Percentiles rank a stretch among this genome's conserved stretches.
phyloP scores from a whole-genome alignment of 164 flowering plant species.

The Stephania japonica region DNA sequence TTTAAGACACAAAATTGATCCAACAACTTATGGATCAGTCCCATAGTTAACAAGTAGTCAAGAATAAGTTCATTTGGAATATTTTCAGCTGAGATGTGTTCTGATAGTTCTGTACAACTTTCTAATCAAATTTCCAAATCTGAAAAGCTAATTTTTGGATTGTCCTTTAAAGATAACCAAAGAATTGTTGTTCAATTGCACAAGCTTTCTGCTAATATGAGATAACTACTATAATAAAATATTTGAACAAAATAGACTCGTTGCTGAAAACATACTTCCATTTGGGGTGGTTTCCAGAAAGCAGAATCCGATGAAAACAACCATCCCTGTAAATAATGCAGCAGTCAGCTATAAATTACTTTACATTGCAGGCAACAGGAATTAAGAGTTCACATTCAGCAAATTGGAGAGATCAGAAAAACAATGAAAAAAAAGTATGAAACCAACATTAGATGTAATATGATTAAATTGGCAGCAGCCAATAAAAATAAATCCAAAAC shows the following conservation, averaged over 20 bases:
- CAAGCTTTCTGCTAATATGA: not conserved
- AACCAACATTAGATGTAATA: not conserved
- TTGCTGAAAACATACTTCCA: constrained; percentile 54
- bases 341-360: constrained; percentile 5
- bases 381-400: not conserved
- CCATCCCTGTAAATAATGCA: constrained; percentile 72
- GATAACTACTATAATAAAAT: not conserved
- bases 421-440: not conserved
- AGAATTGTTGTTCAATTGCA: no score
- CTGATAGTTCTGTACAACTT: no score
- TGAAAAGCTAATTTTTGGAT: no score
- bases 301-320: constrained; percentile 76
- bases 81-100: no score
- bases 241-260: not conserved
- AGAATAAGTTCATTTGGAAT: no score
- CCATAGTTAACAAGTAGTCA: no score
- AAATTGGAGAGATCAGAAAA: not conserved
- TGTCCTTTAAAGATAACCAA: no score
- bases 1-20: no score
- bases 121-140: no score
- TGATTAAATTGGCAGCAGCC: not conserved
- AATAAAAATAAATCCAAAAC: not conserved
- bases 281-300: constrained; percentile 96
- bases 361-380: not conserved
- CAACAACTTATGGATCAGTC: no score